Percentiles rank a stretch among this genome's conserved stretches.
These are phyloP conservation scores for Piper betle DNA, from an alignment of 164 flowering plant genomes.

Conservation along the genomic window DNA sequence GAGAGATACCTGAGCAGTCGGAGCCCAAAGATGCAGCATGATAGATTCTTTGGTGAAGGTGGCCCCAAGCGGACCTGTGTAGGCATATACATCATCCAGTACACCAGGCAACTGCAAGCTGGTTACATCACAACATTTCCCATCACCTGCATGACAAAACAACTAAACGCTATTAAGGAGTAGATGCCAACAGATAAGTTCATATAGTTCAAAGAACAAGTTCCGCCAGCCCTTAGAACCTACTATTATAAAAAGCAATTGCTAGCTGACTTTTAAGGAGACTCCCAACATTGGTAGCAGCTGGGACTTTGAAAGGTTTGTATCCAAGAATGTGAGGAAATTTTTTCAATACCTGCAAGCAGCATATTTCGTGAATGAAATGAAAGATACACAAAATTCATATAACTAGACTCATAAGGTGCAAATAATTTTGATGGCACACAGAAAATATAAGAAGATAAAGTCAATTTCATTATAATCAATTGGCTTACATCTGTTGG, in stretches of 20 bases:
- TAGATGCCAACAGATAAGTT: background rate
- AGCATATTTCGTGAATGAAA: background rate
- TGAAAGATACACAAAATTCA: too few species aligned
- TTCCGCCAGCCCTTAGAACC: conserved; percentile 6
- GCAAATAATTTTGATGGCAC: too few species aligned
- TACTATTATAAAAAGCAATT: conserved; percentile 49
- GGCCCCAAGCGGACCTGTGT: conserved; percentile 83
- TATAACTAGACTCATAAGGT: too few species aligned
- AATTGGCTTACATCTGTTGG: conserved; percentile 38
- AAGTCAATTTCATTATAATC: too few species aligned
- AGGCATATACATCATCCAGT: conserved; percentile 68
- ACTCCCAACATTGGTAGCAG: conserved; percentile 26
- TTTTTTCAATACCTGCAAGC: conserved; percentile 50
- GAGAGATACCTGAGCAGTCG: conserved; percentile 80
- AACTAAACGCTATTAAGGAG: background rate
- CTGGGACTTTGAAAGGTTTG: conserved; percentile 38
- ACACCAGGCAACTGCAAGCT: conserved; percentile 88
- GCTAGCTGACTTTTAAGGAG: conserved; percentile 77
- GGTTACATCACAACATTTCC: conserved; percentile 41
- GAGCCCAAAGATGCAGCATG: conserved; percentile 84
- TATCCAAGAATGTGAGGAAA: conserved; percentile 74
- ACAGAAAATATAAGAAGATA: background rate
- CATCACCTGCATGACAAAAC: conserved; percentile 33
- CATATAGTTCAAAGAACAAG: too few species aligned
- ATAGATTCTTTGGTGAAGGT: conserved; percentile 39